Evolutionary conservation across 2,329 filamentous ascomycete species (phyloP), one percentile per base, ranked within the genome.

Genomic region (Fusarium poae): DNA sequence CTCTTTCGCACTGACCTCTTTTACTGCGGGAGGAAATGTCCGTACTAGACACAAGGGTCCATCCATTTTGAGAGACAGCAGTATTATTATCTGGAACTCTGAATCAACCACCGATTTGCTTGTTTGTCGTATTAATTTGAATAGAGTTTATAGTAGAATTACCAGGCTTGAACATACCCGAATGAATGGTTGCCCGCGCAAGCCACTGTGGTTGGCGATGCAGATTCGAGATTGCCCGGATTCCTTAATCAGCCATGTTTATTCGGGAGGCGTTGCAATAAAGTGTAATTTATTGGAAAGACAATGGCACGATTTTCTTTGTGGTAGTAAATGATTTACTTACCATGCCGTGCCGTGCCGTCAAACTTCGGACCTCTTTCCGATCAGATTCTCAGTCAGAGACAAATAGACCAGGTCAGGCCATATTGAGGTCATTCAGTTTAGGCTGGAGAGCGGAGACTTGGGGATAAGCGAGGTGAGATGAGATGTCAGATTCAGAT

Each of bases 281-380:
- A 8, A 51, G n/a, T 44, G 39, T 23, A 34, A 16, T 18, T 16
- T 48, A 9, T 42, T 49, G 25, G 30, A 39, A 37, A 35, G 5
- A n/a, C 9, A 30, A 13, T 8, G n/a, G 7, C 42, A 62, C 35
- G 55, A 34, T 48, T 32, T 13, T 43, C 23, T 60, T 5, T 23
- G 20, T 37, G n/a, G 35, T 46, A 42, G 30, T 35, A n/a, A 6
- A 34, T 29, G 30, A 16, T 32, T 32, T 16, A 32, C 6, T 30
- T 15, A 32, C 12, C 12, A 3, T 34, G 16, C 57, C 49, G 58
- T 44, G n/a, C 60, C 60, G 50, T 30, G 43, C 43, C 58, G 60
- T 29, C 37, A 37, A 25, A 5, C 6, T 21, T 56, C 35, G 35
- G 42, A 39, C n/a, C 15, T 27, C 49, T 21, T n/a, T 8, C 21